Evolutionary conservation across 2,329 filamentous ascomycete genomes (phyloP).

Genomic region (Xylaria sp.): DNA sequence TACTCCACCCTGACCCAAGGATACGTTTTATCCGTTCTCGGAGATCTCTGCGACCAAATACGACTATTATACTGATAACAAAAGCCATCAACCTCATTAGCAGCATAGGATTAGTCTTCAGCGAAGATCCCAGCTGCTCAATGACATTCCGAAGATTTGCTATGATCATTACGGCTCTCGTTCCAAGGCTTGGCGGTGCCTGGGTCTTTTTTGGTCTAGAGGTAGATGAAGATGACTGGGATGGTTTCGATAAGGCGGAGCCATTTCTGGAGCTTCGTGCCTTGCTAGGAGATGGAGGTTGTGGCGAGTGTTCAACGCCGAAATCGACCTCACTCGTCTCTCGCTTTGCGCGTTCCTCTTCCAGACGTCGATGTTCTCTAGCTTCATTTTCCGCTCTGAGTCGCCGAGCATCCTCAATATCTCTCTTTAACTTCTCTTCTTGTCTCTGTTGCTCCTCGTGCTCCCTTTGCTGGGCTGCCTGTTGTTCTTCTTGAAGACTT

Average conservation of each 20-base stretch:
- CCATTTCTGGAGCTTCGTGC: slow-evolving; percentile 48
- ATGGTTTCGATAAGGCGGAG: slow-evolving; percentile 49
- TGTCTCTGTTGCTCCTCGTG: slow-evolving; percentile 67
- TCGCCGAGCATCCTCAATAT: slow-evolving; percentile 67
- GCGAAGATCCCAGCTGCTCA: slow-evolving; percentile 60
- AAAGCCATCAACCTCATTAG: slow-evolving; percentile 78
- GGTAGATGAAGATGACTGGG: slow-evolving; percentile 47
- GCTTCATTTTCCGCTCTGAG: slow-evolving; percentile 70
- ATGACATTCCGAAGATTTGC: slow-evolving; percentile 63
- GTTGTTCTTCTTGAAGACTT: slow-evolving; percentile 84
- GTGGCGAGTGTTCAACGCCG: slow-evolving; percentile 69
- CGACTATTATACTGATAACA: slow-evolving; percentile 78
- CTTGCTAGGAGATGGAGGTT: slow-evolving; percentile 52
- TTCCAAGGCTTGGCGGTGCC: slow-evolving; percentile 54
- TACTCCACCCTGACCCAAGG: slow-evolving; percentile 78
- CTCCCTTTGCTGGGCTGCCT: slow-evolving; percentile 74
- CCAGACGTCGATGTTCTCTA: slow-evolving; percentile 61
- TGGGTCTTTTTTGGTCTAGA: slow-evolving; percentile 49
- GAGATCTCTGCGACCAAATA: slow-evolving; percentile 79
- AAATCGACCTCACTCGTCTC: slow-evolving; percentile 73
- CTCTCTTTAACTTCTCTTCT: slow-evolving; percentile 66
- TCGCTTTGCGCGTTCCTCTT: slow-evolving; percentile 64
- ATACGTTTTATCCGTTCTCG: slow-evolving; percentile 78
- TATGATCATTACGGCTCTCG: slow-evolving; percentile 64
- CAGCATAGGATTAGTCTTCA: slow-evolving; percentile 67